Conservation (phyloP, 106 monocot genomes). For the Apostasia ramifera region DNA sequence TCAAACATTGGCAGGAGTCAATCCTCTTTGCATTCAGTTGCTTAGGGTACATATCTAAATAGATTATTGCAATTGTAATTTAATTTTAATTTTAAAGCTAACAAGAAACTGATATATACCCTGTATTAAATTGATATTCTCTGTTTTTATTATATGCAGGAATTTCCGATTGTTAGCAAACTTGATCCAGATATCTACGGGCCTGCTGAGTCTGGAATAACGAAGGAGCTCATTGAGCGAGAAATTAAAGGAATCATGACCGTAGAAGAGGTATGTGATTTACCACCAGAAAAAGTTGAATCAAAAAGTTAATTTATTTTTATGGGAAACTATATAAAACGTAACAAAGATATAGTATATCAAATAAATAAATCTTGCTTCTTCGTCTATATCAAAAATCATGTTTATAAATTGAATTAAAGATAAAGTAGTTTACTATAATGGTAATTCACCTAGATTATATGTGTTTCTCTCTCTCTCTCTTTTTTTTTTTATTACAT, state of each 20-base stretch:
- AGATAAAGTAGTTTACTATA: too few relatives aligned
- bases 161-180: conserved; percentile 67
- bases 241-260: conserved; percentile 53
- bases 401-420: too few relatives aligned
- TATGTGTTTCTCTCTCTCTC: too few relatives aligned
- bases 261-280: conserved; percentile 34
- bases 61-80: neutral
- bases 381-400: too few relatives aligned
- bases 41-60: conserved; percentile 22
- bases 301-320: too few relatives aligned
- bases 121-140: neutral
- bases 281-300: neutral
- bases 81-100: neutral
- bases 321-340: too few relatives aligned
- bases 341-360: too few relatives aligned
- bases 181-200: conserved; percentile 70
- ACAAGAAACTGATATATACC: neutral
- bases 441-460: too few relatives aligned
- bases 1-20: conserved; percentile 68
- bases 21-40: conserved; percentile 51
- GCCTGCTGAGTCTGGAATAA: conserved; percentile 50
- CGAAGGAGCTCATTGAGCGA: conserved; percentile 36
- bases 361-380: too few relatives aligned
- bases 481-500: too few relatives aligned
- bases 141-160: conserved; percentile 20